These are phyloP conservation scores for Colletotrichum sidae DNA, from an alignment of 2,329 filamentous ascomycete genomes.

Conservation along the genomic window DNA sequence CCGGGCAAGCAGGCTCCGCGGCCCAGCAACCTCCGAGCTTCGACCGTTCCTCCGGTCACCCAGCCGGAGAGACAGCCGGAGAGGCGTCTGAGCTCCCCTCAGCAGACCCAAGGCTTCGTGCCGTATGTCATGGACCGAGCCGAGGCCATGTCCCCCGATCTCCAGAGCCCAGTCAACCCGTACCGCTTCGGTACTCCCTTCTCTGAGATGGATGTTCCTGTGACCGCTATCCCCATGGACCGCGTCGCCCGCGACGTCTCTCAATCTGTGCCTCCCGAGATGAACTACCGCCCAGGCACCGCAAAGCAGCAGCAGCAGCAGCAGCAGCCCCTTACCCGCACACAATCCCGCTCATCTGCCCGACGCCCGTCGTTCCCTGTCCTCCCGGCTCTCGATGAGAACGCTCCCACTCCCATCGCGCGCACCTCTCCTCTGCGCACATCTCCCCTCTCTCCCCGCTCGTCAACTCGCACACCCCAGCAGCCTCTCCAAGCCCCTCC, in stretches of 20 bases:
- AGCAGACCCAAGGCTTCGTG: constrained; percentile 49
- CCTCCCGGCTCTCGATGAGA: constrained; percentile 77
- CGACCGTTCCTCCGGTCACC: constrained; percentile 44
- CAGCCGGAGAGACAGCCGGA: constrained; percentile 37
- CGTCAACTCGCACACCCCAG: constrained; percentile 41
- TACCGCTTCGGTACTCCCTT: constrained; percentile 89
- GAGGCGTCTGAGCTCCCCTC: constrained; percentile 38
- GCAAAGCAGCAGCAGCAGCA: constrained; percentile 45
- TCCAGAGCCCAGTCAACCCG: constrained; percentile 69
- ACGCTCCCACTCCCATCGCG: constrained; percentile 58
- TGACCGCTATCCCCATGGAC: constrained; percentile 78
- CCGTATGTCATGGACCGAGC: constrained; percentile 65
- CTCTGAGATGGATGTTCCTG: constrained; percentile 89
- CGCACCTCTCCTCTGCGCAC: constrained; percentile 49
- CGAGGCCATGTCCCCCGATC: constrained; percentile 64
- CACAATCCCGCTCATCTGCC: constrained; percentile 66
- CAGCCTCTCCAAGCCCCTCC: constrained; percentile 64
- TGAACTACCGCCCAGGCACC: constrained; percentile 75
- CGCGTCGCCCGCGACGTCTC: constrained; percentile 83
- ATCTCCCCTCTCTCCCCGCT: constrained; percentile 48
- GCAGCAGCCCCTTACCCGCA: constrained; percentile 53
- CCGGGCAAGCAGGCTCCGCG: constrained; percentile 53
- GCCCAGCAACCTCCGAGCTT: constrained; percentile 43
- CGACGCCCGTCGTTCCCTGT: constrained; percentile 76
- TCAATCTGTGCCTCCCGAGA: constrained; percentile 93